Evolutionary conservation across 805 yeast species (phyloP).

Genomic region (Priceomyces medius): DNA sequence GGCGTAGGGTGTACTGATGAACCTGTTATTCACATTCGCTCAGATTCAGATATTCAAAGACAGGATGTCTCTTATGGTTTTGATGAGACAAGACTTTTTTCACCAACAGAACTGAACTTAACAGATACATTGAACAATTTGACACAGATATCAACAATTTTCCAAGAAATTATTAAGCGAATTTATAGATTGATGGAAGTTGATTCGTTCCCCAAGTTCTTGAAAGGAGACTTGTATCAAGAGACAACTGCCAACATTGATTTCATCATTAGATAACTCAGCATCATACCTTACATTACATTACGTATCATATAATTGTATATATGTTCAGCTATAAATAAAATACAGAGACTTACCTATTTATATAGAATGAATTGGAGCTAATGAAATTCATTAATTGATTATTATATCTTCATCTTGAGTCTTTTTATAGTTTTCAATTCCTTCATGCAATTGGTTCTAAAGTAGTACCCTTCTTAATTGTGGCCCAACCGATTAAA

Average conservation of each 20-base stretch:
- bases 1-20: not conserved
- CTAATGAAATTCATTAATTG: slow-evolving; percentile 1
- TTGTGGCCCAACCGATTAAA: slow-evolving; percentile 99
- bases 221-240: slow-evolving; percentile 28
- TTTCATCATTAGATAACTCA: not conserved
- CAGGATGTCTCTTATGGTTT: slow-evolving; percentile 7
- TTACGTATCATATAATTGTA: not conserved
- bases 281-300: not conserved
- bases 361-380: slow-evolving; percentile 4
- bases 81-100: slow-evolving; percentile 2
- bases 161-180: slow-evolving; percentile 48
- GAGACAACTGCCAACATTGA: slow-evolving; percentile 11
- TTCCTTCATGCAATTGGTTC: slow-evolving; percentile 59
- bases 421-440: not conserved
- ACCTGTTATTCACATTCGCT: not conserved
- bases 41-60: slow-evolving; percentile 4
- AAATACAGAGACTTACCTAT: slow-evolving; percentile 10
- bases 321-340: slow-evolving; percentile 19
- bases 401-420: not conserved
- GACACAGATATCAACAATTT: slow-evolving; percentile 28
- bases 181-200: slow-evolving; percentile 62
- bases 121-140: slow-evolving; percentile 11
- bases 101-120: slow-evolving; percentile 10
- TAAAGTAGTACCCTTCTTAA: slow-evolving; percentile 87
- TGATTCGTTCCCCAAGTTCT: slow-evolving; percentile 73